Conservation (phyloP, 768 basidiomycete genomes). For the Lentinula raphanica region DNA sequence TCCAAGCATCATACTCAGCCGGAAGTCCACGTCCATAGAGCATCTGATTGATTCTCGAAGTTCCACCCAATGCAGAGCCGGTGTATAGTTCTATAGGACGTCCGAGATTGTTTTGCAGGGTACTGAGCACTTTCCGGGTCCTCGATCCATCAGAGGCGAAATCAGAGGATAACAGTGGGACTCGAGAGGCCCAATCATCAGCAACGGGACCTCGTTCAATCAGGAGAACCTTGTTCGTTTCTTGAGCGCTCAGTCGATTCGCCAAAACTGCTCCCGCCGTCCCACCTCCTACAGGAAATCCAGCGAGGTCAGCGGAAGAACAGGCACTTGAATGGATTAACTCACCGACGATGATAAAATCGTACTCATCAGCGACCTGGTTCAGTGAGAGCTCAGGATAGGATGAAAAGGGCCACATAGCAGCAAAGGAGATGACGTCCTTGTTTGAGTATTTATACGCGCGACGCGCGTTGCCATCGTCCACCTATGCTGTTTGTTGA, state of each 20-base stretch:
- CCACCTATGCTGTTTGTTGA: too few relatives aligned
- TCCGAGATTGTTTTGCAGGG: slow-evolving; percentile 21
- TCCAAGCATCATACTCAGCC: slow-evolving; percentile 24
- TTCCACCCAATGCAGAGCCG: slow-evolving; percentile 19
- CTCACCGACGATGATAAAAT: slow-evolving; percentile 5
- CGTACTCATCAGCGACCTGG: background rate
- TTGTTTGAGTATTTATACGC: too few relatives aligned
- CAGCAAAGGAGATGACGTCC: too few relatives aligned
- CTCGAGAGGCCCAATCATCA: slow-evolving; percentile 19
- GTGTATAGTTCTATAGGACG: background rate
- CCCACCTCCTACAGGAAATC: slow-evolving; percentile 16
- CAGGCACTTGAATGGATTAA: background rate
- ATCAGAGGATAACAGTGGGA: slow-evolving; percentile 19
- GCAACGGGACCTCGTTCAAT: slow-evolving; percentile 21
- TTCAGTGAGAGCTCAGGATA: background rate
- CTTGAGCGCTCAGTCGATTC: slow-evolving; percentile 22
- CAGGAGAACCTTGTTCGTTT: slow-evolving; percentile 18
- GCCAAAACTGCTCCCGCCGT: slow-evolving; percentile 29
- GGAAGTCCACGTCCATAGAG: slow-evolving; percentile 19
- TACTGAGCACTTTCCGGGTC: slow-evolving; percentile 10
- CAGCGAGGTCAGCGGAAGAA: background rate
- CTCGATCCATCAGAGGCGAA: slow-evolving; percentile 10
- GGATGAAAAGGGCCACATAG: background rate
- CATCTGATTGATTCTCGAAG: slow-evolving; percentile 22
- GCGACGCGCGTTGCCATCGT: too few relatives aligned